Evolutionary conservation across 225 moss, liverwort and hornwort genomes (phyloP), one percentile per base, ranked within the genome.

Genomic region (Bryoerythrophyllum caledonicum): DNA sequence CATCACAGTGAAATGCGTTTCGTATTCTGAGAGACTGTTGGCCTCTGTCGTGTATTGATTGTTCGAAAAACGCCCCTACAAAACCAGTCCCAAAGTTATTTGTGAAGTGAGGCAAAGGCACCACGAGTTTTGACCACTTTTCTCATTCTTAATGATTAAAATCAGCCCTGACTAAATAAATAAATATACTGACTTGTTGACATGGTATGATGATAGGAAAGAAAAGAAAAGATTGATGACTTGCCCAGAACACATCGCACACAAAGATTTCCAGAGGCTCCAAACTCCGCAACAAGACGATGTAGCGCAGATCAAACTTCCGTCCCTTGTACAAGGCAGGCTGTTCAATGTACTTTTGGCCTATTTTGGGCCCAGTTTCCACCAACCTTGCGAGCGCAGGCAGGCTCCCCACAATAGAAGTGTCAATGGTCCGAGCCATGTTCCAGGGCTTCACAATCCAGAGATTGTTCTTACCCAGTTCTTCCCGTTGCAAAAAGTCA

Each of bases 371-470:
- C 21, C 97, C 97, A 35, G 97, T 99, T 83, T 99, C 97, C 15
- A 99, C 94, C 68, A 99, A 81, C 67, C 97, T 95, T 53, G 91
- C 85, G 48, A 99, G 88, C 53, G 89, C 93, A 80, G 89, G 84
- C 82, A 99, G 80, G 82, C 67, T 87, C 52, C 76, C 85, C 49
- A 93, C 91, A 79, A 99, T 92, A 15, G 93, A 88, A 8, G 97
- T 99, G 48, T 99, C 97, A 72, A 99, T 95, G 62, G 95, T 99
- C 14, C 97, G 91, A 68, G 97, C 97, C 97, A 99, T 95, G 61
- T 99, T 99, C 97, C 97, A 99, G 51, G 97, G 97, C 76, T 99
- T 99, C 70, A 95, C 95, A 72, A 99, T 99, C 97, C 97, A 99
- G 24, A 99, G 67, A 80, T 95, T 95, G 75, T 95, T 89, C 69